Conservation (phyloP, 2,329 filamentous ascomycete genomes). For the Biscogniauxia mediterranea region DNA sequence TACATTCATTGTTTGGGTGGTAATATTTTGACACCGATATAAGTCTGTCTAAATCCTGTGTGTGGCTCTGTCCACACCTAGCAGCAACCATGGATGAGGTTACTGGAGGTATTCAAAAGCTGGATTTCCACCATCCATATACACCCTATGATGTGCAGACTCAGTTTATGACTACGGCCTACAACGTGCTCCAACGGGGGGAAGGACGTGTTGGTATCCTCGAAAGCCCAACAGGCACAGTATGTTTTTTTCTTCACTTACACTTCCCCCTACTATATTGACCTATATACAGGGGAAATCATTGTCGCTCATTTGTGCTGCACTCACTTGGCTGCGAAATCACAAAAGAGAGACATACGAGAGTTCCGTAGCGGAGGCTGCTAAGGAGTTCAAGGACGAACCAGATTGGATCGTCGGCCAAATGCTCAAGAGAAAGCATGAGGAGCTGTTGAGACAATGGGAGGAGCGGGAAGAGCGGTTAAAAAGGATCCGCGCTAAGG, state of each 20-base stretch:
- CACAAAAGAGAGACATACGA: slow-evolving; percentile 65
- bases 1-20: too few species aligned
- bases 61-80: not conserved
- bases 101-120: slow-evolving; percentile 27
- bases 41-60: not conserved
- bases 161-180: slow-evolving; percentile 83
- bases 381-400: slow-evolving; percentile 58
- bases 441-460: slow-evolving; percentile 64
- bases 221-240: slow-evolving; percentile 86
- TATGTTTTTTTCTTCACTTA: slow-evolving; percentile 20
- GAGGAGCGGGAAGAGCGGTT: slow-evolving; percentile 74
- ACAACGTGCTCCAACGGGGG: slow-evolving; percentile 68
- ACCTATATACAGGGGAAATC: slow-evolving; percentile 69
- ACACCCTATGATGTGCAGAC: slow-evolving; percentile 84
- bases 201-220: slow-evolving; percentile 81
- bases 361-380: slow-evolving; percentile 46
- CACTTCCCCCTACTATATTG: slow-evolving; percentile 4
- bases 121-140: slow-evolving; percentile 83
- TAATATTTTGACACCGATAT: too few species aligned
- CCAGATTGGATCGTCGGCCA: slow-evolving; percentile 84
- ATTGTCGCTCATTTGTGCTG: slow-evolving; percentile 83
- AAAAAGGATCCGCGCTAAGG: slow-evolving; percentile 61
- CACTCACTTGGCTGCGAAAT: slow-evolving; percentile 86
- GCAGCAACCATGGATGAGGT: slow-evolving; percentile 24
- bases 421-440: slow-evolving; percentile 65